Evolutionary conservation across 2,329 filamentous ascomycete species (phyloP).

Genomic region (Microdochium paspali): DNA sequence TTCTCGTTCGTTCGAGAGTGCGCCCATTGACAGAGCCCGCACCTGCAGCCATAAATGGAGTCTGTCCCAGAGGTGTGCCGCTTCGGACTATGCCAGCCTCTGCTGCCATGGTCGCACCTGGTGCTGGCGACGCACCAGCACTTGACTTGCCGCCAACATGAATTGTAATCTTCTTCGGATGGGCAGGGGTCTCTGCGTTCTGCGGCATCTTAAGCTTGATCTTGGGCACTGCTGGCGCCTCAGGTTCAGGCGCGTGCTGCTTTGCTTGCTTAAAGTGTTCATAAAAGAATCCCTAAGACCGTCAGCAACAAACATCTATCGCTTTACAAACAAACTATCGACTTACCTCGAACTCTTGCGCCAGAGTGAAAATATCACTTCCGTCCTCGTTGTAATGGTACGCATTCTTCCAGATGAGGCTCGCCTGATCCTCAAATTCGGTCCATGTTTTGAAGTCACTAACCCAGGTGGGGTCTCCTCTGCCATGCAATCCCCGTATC

Average conservation of each 20-base stretch:
- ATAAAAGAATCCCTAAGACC: constrained; percentile 54
- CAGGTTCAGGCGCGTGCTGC: constrained; percentile 60
- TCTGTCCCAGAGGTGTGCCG: constrained; percentile 14
- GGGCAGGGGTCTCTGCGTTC: constrained; percentile 29
- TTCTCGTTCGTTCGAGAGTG: constrained; percentile 29
- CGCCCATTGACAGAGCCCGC: constrained; percentile 14
- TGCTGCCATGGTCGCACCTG: constrained; percentile 22
- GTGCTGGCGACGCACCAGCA: constrained; percentile 42
- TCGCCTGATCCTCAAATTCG: constrained; percentile 69
- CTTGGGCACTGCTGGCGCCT: constrained; percentile 55
- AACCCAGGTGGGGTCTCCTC: constrained; percentile 51
- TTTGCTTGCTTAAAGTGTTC: constrained; percentile 63
- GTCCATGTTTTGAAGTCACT: constrained; percentile 75
- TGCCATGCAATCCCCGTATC: constrained; percentile 63
- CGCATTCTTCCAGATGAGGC: constrained; percentile 79
- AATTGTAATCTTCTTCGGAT: constrained; percentile 60
- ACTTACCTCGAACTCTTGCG: constrained; percentile 67
- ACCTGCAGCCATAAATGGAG: constrained; percentile 17
- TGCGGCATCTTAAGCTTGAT: constrained; percentile 69
- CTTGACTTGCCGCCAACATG: constrained; percentile 54
- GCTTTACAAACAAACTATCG: neutral
- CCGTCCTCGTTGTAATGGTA: constrained; percentile 87
- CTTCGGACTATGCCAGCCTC: constrained; percentile 22
- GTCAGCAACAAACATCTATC: constrained; percentile 9
- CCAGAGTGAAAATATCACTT: constrained; percentile 72